Evolutionary conservation across 2,329 filamentous ascomycete genomes (phyloP), one percentile per base, ranked within the genome.

Genomic region (Acrocalymma vagum): DNA sequence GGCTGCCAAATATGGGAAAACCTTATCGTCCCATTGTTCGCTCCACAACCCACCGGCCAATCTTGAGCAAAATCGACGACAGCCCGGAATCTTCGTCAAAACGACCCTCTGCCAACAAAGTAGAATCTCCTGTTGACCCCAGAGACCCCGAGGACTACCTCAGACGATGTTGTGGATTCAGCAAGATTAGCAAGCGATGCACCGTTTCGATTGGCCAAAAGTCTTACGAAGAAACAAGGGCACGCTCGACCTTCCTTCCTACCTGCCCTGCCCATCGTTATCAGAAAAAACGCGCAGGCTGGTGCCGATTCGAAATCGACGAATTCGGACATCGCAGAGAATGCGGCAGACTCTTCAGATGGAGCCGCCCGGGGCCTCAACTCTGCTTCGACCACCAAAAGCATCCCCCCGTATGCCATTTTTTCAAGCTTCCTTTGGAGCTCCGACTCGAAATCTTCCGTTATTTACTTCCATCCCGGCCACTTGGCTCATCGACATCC

Each of bases 401-500:
- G 6, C 49, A 62, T 26, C 55, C 58, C 9, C 50, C 44, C 3
- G 63, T 63, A 13, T 68, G 62, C 42, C 58, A 65, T 31, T 53
- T 68, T 26, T 36, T 66, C 34, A 55, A 51, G 18, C 50, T 69
- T 11, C 66, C 66, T 2, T 48, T 65, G 6, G 63, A 68, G 36
- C 45, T 69, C 1, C 53, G 65, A 5, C 48, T 57, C 6, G 55
- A 66, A 21, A 53, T 69, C 13, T 67, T 58, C 38, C 48, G 52
- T 11, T 65, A 69, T 33, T 39, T 68, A 7, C 35, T 69, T 8
- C 64, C 63, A 3, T 35, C 50, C 5, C 43, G 45, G 6, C 31
- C 59, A 0, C 62, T 66, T 16, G 58, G 58, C 14, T 63, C 60
- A 2, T 66, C 56, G 10, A 51, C 36, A 22, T 50, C 36, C 9